Base-by-base conservation (phyloP, 257 asterid species). In the Petunia axillaris region DNA sequence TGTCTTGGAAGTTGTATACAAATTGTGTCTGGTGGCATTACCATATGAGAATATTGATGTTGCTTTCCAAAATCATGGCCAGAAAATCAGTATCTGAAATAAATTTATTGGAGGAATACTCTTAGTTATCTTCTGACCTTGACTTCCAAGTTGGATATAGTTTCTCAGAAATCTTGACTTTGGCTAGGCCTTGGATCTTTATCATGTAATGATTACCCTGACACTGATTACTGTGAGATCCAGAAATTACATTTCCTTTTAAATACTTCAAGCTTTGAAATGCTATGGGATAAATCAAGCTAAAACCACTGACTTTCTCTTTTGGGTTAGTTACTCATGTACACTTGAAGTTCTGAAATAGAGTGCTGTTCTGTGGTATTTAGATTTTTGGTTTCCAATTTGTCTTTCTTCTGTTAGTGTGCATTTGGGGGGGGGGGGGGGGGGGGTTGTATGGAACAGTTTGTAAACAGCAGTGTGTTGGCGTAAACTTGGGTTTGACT, bases 301-400 rank as follows among this genome's bases (percentile, higher is more conserved):
- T 65, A 65, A 65, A 65, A 65, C 15, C 73, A 65, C 13, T n/a
- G 39, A 64, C 71, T 13, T 65, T 65, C 52, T 65, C 52, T 65
- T 65, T 39, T 13, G 11, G 35, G 39, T 65, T 39, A 10, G 58
- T 53, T 53, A 53, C 3, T 53, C 5, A 11, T 53, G 58, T 53
- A 53, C 8, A 48, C 53, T 48, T 48, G 53, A 48, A 53, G 58
- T 53, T 53, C 58, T 11, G 58, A 53, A 53, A 11, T 9, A 53
- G 15, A 53, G 58, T 25, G 25, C 25, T 25, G 25, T 25, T 25
- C 25, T 25, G 25, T 25, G 25, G 25, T 25, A 25, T 25, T 25
- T 25, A 25, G 25, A 25, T 25, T 25, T 25, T 25, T 25, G 25
- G 25, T 25, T 25, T 25, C 25, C 25, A 25, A 25, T 25, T 25